Evolutionary conservation across 371 early-diverging fungal species (phyloP).

Genomic region (Fennellomyces sp.): DNA sequence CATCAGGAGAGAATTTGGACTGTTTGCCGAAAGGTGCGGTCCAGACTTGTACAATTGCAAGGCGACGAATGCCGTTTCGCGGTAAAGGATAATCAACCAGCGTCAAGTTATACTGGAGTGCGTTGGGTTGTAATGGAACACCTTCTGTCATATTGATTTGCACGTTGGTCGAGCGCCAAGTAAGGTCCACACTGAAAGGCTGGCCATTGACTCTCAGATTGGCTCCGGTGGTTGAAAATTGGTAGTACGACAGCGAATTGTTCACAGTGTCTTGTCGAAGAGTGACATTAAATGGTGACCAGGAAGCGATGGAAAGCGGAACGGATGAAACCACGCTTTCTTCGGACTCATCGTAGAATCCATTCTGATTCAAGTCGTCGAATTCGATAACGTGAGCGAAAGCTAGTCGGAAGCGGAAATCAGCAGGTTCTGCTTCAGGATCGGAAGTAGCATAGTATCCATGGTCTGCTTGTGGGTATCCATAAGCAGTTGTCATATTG

Average conservation of each 20-base stretch:
- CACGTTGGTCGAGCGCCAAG: constrained; percentile 37
- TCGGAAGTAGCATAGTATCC: constrained; percentile 47
- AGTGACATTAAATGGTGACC: constrained; percentile 45
- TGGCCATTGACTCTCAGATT: constrained; percentile 28
- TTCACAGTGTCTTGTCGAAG: too few species aligned
- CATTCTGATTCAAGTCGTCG: constrained; percentile 46
- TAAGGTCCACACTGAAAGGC: constrained; percentile 27
- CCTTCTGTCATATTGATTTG: constrained; percentile 47
- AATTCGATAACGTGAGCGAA: constrained; percentile 45
- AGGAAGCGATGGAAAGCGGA: constrained; percentile 27
- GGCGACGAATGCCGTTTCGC: constrained; percentile 9
- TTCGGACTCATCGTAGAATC: constrained; percentile 37
- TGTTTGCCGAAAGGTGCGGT: constrained; percentile 10
- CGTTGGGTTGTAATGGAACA: constrained; percentile 41
- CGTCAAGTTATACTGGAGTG: constrained; percentile 40
- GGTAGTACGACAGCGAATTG: constrained; percentile 33
- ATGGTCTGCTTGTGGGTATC: constrained; percentile 35
- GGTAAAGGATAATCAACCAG: constrained; percentile 29
- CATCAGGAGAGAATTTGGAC: constrained; percentile 25
- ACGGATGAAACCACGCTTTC: constrained; percentile 31
- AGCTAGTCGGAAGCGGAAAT: constrained; percentile 39
- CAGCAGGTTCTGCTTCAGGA: constrained; percentile 30
- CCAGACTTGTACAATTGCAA: constrained; percentile 31
- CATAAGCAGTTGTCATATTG: constrained; percentile 33
- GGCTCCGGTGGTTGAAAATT: constrained; percentile 27